Base-by-base conservation (phyloP, 768 basidiomycete genomes). In the Phaeotremella skinneri region DNA sequence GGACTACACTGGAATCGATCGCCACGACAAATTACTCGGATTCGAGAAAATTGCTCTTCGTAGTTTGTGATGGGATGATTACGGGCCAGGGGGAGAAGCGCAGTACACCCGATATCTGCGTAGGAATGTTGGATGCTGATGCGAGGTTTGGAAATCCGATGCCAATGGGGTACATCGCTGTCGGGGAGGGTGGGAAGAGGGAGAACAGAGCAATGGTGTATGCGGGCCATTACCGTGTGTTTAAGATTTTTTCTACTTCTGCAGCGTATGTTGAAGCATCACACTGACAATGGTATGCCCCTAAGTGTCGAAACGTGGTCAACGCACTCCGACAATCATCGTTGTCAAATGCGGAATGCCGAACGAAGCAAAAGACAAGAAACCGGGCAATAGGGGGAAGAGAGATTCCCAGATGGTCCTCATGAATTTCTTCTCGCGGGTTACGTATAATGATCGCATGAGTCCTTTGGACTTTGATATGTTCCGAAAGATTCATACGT, bases 371-470 rank as follows among this genome's bases (percentile, higher is more conserved):
- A 80, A 82, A 4, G 92, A 94, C 66, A 89, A 87, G 80, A 99
- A 98, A 74, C 91, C 94, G 1, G 96, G 96, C 25, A 99, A 99
- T 79, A 85, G 96, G 66, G 96, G 96, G 68, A 99, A 99, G 78
- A 88, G 96, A 42, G 96, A 99, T 80, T 91, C 90, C 78, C 96
- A 99, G 76, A 86, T 99, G 65, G 90, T 99, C 72, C 83, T 99
- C 69, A 99, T 99, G 96, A 96, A 97, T 80, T 99, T 99, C 78
- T 98, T 98, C 81, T 94, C 91, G 49, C 86, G 90, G 47, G 96
- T 99, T 69, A 99, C 96, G 17, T 99, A 98, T 79, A 98, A 99
- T 77, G 96, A 99, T 75, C 89, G 94, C 59, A 98, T 99, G 93
- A 84, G 84, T 26, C 96, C 96, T 5, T 83, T 99, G 68, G 96